These are phyloP conservation scores for Penicillium sp. DNA, from an alignment of 2,329 filamentous ascomycete species.

Conservation along the genomic window DNA sequence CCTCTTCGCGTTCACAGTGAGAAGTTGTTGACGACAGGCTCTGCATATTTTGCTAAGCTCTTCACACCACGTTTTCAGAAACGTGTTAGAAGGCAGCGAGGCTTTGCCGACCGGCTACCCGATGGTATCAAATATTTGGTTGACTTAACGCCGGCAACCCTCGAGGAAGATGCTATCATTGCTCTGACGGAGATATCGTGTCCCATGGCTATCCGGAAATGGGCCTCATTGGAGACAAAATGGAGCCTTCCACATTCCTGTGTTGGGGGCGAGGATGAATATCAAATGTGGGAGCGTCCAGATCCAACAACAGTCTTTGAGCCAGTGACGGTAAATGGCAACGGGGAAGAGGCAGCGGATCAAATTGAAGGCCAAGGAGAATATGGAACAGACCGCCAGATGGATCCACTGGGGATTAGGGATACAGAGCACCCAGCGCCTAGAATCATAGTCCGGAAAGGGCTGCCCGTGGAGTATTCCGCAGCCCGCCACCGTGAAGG, in stretches of 20 bases:
- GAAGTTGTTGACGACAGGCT: slow-evolving; percentile 31
- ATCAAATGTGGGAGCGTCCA: slow-evolving; percentile 11
- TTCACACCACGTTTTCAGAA: slow-evolving; percentile 30
- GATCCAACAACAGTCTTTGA: background rate
- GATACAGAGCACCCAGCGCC: background rate
- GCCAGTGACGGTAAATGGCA: background rate
- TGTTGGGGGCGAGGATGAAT: slow-evolving; percentile 53
- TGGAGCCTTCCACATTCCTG: slow-evolving; percentile 41
- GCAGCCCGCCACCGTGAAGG: slow-evolving; percentile 61
- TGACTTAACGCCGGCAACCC: slow-evolving; percentile 61
- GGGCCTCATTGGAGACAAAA: slow-evolving; percentile 48
- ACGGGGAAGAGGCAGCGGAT: background rate
- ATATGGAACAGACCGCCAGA: background rate
- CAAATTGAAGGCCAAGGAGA: background rate
- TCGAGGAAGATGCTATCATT: slow-evolving; percentile 63
- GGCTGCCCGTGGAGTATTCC: slow-evolving; percentile 57
- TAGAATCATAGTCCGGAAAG: background rate
- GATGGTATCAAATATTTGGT: slow-evolving; percentile 58
- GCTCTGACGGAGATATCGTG: slow-evolving; percentile 60
- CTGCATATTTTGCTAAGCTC: slow-evolving; percentile 30
- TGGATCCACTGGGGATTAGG: background rate
- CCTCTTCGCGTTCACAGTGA: slow-evolving; percentile 37
- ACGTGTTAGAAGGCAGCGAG: slow-evolving; percentile 32
- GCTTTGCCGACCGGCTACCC: slow-evolving; percentile 26
- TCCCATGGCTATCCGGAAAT: slow-evolving; percentile 55